Conservation (phyloP, 2,329 filamentous ascomycete species). For the Magnaporthiopsis rhizophila region DNA sequence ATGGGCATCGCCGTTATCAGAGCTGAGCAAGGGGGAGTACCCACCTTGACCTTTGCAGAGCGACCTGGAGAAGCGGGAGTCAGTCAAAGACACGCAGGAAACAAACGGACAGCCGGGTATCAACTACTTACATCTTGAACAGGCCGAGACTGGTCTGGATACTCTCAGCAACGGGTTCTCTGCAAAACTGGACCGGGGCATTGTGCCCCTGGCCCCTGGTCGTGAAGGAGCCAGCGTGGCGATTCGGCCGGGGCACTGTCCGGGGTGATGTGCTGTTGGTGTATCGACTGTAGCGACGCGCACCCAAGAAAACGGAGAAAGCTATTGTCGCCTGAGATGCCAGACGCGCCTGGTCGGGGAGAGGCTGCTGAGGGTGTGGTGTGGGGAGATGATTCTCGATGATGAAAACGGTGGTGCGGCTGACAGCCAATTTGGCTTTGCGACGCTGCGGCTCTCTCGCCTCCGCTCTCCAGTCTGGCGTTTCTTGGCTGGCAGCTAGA, state of each 20-base stretch:
- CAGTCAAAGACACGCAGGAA: background rate
- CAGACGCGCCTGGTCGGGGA: background rate
- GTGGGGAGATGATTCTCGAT: too few relatives aligned
- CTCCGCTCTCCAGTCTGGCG: background rate
- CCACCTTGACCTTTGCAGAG: slow-evolving; percentile 83
- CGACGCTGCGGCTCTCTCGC: background rate
- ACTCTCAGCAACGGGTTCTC: slow-evolving; percentile 58
- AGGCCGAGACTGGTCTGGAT: slow-evolving; percentile 71
- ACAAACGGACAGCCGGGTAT: too few relatives aligned
- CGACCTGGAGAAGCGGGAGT: slow-evolving; percentile 42
- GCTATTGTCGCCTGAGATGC: background rate
- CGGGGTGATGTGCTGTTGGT: background rate
- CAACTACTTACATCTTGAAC: slow-evolving; percentile 56
- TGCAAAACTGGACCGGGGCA: slow-evolving; percentile 33
- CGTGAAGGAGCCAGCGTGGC: background rate
- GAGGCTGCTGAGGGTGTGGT: background rate
- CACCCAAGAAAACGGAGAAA: background rate
- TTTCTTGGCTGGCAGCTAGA: background rate
- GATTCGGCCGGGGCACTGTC: background rate
- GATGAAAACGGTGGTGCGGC: background rate
- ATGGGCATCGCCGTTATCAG: background rate
- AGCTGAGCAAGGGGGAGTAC: slow-evolving; percentile 6
- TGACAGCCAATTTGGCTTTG: background rate
- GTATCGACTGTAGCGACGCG: background rate
- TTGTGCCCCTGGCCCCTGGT: slow-evolving; percentile 12